Evolutionary conservation across 371 early-diverging fungal genomes (phyloP), one percentile per base, ranked within the genome.

Genomic region (Mortierella polycephala): DNA sequence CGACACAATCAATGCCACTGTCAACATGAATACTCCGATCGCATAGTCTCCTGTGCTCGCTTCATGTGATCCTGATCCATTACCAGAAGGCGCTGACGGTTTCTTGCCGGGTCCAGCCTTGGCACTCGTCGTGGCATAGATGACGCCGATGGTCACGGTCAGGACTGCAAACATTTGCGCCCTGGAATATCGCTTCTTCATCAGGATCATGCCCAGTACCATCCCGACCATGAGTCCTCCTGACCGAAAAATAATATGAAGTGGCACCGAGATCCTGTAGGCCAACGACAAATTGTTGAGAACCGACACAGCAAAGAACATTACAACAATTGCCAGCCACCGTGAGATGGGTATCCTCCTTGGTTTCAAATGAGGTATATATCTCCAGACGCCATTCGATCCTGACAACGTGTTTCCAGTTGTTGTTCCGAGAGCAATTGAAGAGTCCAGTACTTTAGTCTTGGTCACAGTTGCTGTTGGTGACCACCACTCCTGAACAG

Each of bases 231-330:
- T 87, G 52, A 96, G 82, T 21, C 93, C 91, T 40, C 92, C 93
- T 9, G 93, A 92, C 54, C 96, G 85, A 69, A 96, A 96, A 58
- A 96, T 92, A 60, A 96, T 96, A 71, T 96, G 97, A 57, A 96
- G 73, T 7, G 95, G 95, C 49, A 96, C 88, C 8, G 95, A 89
- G 46, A 96, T 93, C 54, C 85, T 84, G 71, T 88, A 95, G 6
- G 91, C 94, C 11, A 96, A 83, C 0, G 96, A 94, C 62, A 89
- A 72, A 69, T 96, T 96, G 67, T 96, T 96, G 58, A 96, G 74
- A 5, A 92, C 83, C 0, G 96, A 95, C 2, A 91, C 90, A 7
- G 85, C 65, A 74, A 92, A 95, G 69, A 94, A 96, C 71, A 96
- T 64, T 16, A 85, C 77, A 7, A 96, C 96, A 74, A 95, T 88